A percentile compares a stretch with the other conserved stretches of the same genome.
These are phyloP conservation scores for Xylariomycetidae sp. DNA, from an alignment of 2,329 filamentous ascomycete genomes.

Conservation along the genomic window DNA sequence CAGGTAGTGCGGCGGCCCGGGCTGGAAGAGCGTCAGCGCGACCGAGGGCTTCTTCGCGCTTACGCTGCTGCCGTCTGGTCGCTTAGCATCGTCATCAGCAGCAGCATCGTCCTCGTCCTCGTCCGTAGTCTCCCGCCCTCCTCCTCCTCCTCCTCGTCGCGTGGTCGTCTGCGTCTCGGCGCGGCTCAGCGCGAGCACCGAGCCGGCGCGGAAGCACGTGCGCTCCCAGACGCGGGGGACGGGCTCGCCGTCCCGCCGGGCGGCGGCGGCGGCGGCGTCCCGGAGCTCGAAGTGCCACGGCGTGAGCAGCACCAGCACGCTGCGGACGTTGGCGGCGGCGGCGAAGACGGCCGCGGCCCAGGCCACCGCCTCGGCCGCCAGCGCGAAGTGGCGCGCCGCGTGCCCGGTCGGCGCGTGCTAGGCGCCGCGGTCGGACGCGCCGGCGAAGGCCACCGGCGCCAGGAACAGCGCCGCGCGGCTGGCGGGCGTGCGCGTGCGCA, in stretches of 20 bases:
- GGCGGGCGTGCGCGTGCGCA: constrained; percentile 3
- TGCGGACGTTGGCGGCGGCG: neutral
- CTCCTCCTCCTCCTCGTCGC: too few species aligned
- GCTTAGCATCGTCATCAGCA: too few species aligned
- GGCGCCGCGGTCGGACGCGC: constrained; percentile 6
- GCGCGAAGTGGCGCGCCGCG: constrained; percentile 13
- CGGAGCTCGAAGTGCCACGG: constrained; percentile 15
- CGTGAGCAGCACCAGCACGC: constrained; percentile 11
- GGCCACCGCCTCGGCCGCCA: constrained; percentile 9
- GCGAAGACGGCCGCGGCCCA: constrained; percentile 8
- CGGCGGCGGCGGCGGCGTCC: neutral
- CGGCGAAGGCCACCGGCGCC: constrained; percentile 11
- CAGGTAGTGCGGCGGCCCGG: constrained; percentile 5
- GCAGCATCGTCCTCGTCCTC: neutral
- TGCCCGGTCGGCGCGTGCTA: constrained; percentile 13
- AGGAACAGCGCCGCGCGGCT: constrained; percentile 8
- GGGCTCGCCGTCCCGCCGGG: too few species aligned
- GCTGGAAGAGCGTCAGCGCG: constrained; percentile 10
- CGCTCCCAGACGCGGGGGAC: constrained; percentile 10
- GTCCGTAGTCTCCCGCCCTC: neutral
- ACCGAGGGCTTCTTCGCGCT: neutral
- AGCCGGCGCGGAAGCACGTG: constrained; percentile 10
- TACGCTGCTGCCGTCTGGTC: too few species aligned
- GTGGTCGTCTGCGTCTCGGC: too few species aligned
- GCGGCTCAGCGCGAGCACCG: constrained; percentile 7